These are phyloP conservation scores for Chytridium lagenaria DNA, from an alignment of 371 early-diverging fungal species.

Conservation along the genomic window DNA sequence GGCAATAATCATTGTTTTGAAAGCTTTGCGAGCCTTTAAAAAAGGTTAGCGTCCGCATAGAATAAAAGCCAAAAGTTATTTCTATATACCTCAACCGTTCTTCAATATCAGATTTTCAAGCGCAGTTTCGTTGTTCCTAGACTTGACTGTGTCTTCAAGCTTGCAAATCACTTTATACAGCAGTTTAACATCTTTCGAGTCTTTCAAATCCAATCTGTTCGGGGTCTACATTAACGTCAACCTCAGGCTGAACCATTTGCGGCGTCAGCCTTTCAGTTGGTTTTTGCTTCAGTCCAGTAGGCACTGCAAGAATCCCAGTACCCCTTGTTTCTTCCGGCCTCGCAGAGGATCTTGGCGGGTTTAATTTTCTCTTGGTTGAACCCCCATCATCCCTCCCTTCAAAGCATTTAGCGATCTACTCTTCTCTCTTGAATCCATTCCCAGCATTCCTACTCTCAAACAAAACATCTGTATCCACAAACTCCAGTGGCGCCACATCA, in stretches of 20 bases:
- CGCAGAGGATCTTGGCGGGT: too few relatives aligned
- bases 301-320: background rate
- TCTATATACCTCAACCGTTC: constrained; percentile 14
- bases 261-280: background rate
- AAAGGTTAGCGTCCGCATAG: too few relatives aligned
- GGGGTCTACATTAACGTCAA: background rate
- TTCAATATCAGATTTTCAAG: background rate
- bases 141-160: constrained; percentile 1
- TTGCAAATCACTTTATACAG: constrained; percentile 8
- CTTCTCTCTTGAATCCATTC: background rate
- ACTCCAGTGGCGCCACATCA: background rate
- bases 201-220: background rate
- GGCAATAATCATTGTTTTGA: constrained; percentile 14
- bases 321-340: background rate
- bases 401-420: too few relatives aligned
- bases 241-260: background rate
- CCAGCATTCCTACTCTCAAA: background rate
- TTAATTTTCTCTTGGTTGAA: too few relatives aligned
- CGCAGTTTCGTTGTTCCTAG: background rate
- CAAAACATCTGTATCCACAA: background rate
- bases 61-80: too few relatives aligned
- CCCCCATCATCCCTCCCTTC: too few relatives aligned
- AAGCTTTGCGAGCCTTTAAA: too few relatives aligned
- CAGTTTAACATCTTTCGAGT: constrained; percentile 2
- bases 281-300: too few relatives aligned